These are phyloP conservation scores for Rutstroemia sp. DNA, from an alignment of 2,329 filamentous ascomycete species.

Conservation along the genomic window DNA sequence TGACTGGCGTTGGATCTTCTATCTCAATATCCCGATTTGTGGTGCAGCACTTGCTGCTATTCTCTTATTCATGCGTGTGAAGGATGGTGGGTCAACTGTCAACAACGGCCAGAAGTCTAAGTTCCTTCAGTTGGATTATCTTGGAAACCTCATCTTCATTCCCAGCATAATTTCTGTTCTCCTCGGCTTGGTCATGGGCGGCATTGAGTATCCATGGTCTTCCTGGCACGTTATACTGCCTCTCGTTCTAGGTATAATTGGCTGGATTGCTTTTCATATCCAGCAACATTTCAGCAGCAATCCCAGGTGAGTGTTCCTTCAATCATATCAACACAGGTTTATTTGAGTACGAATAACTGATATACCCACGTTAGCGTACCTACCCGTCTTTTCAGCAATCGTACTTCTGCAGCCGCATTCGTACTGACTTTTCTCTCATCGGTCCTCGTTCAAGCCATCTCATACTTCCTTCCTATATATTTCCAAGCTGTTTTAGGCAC, in stretches of 20 bases:
- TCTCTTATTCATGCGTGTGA: conserved; percentile 9
- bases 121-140: conserved; percentile 49
- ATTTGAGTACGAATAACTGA: not conserved
- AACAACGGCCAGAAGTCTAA: not conserved
- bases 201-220: conserved; percentile 54
- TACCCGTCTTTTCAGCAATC: conserved; percentile 8
- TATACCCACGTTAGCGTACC: not conserved
- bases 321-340: not conserved
- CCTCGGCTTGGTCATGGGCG: conserved; percentile 54
- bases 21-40: conserved; percentile 13
- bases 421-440: conserved; percentile 33
- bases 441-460: conserved; percentile 31
- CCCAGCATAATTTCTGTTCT: conserved; percentile 49
- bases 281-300: conserved; percentile 6
- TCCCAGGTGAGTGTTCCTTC: not conserved
- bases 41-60: conserved; percentile 2
- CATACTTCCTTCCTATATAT: conserved; percentile 38
- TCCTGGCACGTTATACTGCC: conserved; percentile 54
- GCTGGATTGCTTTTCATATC: conserved; percentile 41
- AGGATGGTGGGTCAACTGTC: not conserved
- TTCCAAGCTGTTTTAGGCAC: conserved; percentile 43
- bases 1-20: conserved; percentile 11
- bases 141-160: conserved; percentile 53
- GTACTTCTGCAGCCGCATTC: conserved; percentile 23
- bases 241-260: conserved; percentile 43